phyloP scores from a whole-genome alignment of 805 yeast genomes.

The Barnettozyma populi region DNA sequence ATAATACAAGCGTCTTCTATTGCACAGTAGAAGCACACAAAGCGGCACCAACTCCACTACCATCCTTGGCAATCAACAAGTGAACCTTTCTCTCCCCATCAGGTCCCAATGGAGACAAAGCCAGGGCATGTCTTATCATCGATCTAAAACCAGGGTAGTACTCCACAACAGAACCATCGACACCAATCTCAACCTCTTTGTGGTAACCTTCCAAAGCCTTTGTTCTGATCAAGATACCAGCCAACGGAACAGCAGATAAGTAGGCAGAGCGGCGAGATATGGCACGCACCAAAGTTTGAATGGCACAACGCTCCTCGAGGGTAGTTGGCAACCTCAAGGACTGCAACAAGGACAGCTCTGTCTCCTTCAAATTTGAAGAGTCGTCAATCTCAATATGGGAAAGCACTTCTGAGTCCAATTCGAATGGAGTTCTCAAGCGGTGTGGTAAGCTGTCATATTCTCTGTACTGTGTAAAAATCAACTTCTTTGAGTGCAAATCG shows the following conservation, averaged over 20 bases:
- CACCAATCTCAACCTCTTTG: slow-evolving; percentile 85
- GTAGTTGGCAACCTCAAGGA: slow-evolving; percentile 49
- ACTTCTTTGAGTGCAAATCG: slow-evolving; percentile 56
- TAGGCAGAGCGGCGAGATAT: slow-evolving; percentile 87
- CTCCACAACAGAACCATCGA: slow-evolving; percentile 93
- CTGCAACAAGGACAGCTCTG: slow-evolving; percentile 63
- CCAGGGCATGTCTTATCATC: slow-evolving; percentile 72
- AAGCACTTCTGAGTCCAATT: slow-evolving; percentile 74
- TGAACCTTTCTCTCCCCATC: slow-evolving; percentile 71
- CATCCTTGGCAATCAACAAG: slow-evolving; percentile 84
- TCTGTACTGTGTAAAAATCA: slow-evolving; percentile 52
- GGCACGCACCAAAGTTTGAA: slow-evolving; percentile 70
- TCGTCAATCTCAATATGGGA: slow-evolving; percentile 84
- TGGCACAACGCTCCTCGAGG: slow-evolving; percentile 62
- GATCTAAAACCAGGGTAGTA: slow-evolving; percentile 87
- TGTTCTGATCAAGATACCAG: slow-evolving; percentile 69
- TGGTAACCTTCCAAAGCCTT: slow-evolving; percentile 56
- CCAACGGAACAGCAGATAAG: slow-evolving; percentile 82
- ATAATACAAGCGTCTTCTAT: too few species aligned
- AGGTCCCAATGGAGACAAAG: slow-evolving; percentile 62
- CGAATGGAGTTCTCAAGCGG: slow-evolving; percentile 70
- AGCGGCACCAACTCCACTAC: slow-evolving; percentile 97
- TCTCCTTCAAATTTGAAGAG: slow-evolving; percentile 62
- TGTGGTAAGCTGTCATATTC: slow-evolving; percentile 41
- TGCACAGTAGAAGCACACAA: slow-evolving; percentile 51